These are phyloP conservation scores for Carex pumila DNA, from an alignment of 176 grass and related monocot species.

Conservation along the genomic window DNA sequence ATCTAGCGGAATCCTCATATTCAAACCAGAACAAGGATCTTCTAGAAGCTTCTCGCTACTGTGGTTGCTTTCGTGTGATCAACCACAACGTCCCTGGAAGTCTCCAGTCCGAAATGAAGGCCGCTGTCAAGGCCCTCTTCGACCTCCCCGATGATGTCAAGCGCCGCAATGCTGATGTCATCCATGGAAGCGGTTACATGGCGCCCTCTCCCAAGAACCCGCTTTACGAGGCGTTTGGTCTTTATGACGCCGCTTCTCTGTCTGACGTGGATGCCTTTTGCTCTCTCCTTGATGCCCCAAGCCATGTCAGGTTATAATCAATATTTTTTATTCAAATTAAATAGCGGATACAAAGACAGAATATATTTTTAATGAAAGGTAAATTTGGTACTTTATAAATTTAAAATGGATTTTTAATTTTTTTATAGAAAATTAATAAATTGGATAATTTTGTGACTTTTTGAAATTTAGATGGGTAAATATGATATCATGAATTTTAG, in stretches of 20 bases:
- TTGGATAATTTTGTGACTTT: too few relatives aligned
- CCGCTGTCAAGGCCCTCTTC: slow-evolving; percentile 55
- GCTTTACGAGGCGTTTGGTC: slow-evolving; percentile 64
- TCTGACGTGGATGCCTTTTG: slow-evolving; percentile 68
- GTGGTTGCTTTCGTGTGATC: slow-evolving; percentile 45
- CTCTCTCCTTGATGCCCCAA: slow-evolving; percentile 44
- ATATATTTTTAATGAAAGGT: too few relatives aligned
- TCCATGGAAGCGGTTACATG: slow-evolving; percentile 62
- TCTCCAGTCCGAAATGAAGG: slow-evolving; percentile 76
- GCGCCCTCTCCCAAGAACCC: slow-evolving; percentile 45
- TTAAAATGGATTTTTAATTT: too few relatives aligned
- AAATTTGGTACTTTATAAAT: too few relatives aligned
- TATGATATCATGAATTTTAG: too few relatives aligned
- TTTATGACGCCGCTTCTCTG: slow-evolving; percentile 37
- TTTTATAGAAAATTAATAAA: too few relatives aligned
- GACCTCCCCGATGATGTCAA: slow-evolving; percentile 70
- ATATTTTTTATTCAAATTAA: background rate
- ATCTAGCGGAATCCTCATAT: background rate
- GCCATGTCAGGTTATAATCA: slow-evolving; percentile 27
- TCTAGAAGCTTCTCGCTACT: background rate
- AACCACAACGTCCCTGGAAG: slow-evolving; percentile 38
- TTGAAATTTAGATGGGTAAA: too few relatives aligned
- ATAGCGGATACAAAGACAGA: too few relatives aligned
- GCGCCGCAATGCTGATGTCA: slow-evolving; percentile 48
- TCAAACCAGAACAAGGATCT: background rate